Percentiles rank a stretch among this genome's conserved stretches.
These are phyloP conservation scores for Auriculariales sp. DNA, from an alignment of 768 basidiomycete species.

Conservation along the genomic window DNA sequence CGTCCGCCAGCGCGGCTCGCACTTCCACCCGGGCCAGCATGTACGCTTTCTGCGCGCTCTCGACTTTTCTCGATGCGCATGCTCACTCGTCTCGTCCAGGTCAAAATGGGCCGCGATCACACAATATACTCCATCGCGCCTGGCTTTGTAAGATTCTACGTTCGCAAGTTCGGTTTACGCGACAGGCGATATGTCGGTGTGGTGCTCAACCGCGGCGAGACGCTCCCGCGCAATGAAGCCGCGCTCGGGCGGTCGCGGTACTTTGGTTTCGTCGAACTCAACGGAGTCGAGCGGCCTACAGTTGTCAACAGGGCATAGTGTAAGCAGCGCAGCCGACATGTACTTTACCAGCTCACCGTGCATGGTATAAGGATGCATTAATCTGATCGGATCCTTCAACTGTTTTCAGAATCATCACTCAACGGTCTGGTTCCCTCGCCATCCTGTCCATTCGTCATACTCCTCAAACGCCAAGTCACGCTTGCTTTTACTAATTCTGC, in stretches of 20 bases:
- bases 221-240: constrained; percentile 69
- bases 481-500: no score
- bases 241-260: constrained; percentile 67
- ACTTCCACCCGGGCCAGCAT: constrained; percentile 89
- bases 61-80: constrained; percentile 4
- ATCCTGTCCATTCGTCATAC: no score
- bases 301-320: no score
- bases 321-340: no score
- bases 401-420: no score
- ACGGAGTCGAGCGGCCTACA: constrained; percentile 2
- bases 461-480: no score
- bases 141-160: constrained; percentile 92
- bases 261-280: constrained; percentile 61
- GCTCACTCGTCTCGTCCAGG: constrained; percentile 29
- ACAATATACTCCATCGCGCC: constrained; percentile 84
- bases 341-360: no score
- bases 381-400: no score
- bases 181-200: constrained; percentile 68
- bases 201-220: constrained; percentile 68
- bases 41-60: constrained; percentile 30
- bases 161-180: constrained; percentile 50
- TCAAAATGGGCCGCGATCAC: constrained; percentile 86
- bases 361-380: no score
- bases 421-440: no score
- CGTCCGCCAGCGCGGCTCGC: constrained; percentile 82